Evolutionary conservation across 768 basidiomycete genomes (phyloP).

Genomic region (Mycena crocata): DNA sequence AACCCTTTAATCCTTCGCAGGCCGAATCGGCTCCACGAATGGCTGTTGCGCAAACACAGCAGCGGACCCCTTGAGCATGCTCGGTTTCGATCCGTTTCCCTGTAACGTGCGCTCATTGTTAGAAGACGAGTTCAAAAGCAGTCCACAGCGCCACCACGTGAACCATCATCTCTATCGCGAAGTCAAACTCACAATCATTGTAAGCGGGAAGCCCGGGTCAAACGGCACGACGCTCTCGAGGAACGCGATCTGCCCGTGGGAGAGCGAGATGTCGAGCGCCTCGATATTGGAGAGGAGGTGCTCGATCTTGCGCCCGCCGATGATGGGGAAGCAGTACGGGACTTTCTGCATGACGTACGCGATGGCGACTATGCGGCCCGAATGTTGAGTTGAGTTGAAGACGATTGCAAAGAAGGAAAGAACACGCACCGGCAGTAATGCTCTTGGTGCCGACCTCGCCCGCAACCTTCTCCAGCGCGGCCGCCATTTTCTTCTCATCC

Average conservation of each 20-base stretch:
- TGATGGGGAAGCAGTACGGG: conserved; percentile 40
- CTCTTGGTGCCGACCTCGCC: conserved; percentile 49
- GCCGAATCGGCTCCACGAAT: conserved; percentile 36
- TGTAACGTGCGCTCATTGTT: not conserved
- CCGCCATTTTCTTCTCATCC: conserved; percentile 44
- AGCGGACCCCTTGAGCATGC: not conserved
- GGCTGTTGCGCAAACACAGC: not conserved
- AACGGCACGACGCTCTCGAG: conserved; percentile 44
- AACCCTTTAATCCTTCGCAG: conserved; percentile 15
- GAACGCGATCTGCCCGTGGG: conserved; percentile 49
- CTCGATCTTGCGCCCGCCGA: conserved; percentile 57
- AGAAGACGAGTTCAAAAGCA: too few species aligned
- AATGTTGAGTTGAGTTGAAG: not conserved
- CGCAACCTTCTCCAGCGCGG: conserved; percentile 52
- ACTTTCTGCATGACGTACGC: conserved; percentile 58
- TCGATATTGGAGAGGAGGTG: conserved; percentile 57
- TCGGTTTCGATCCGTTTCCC: not conserved
- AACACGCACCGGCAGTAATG: conserved; percentile 48
- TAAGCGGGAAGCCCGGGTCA: conserved; percentile 19
- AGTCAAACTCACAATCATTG: conserved; percentile 9
- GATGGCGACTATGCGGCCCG: conserved; percentile 48
- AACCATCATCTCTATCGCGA: too few species aligned
- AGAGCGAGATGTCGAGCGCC: conserved; percentile 53
- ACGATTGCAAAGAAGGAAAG: conserved; percentile 36
- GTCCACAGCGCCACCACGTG: too few species aligned